These are phyloP conservation scores for Farysia itapuensis DNA, from an alignment of 1,284 basidiomycete genomes.

Conservation along the genomic window DNA sequence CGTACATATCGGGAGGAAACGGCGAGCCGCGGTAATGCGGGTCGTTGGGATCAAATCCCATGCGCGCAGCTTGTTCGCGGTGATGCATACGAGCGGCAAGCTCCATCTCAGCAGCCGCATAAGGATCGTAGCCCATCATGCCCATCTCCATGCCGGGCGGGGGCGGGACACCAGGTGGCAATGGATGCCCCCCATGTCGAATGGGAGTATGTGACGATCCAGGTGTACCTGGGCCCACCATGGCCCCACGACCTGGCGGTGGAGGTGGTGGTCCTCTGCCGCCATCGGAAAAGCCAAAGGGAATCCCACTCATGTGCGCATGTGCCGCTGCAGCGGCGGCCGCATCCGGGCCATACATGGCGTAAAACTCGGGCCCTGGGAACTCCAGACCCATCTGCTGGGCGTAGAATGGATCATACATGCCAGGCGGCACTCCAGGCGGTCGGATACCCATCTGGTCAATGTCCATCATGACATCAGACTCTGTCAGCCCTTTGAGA, in stretches of 20 bases:
- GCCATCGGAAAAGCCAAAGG: conserved; percentile 15
- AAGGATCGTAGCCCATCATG: conserved; percentile 31
- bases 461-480: conserved; percentile 53
- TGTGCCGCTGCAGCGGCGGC: conserved; percentile 26
- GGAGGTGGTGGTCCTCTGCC: conserved; percentile 14
- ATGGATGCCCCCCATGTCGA: conserved; percentile 18
- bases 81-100: conserved; percentile 34
- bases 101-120: conserved; percentile 36
- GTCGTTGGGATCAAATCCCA: conserved; percentile 24
- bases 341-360: conserved; percentile 32
- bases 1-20: conserved; percentile 32
- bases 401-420: conserved; percentile 34
- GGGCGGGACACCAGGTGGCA: conserved; percentile 17
- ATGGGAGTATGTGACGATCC: conserved; percentile 14
- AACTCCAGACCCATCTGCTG: conserved; percentile 18
- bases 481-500: conserved; percentile 49
- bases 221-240: conserved; percentile 23
- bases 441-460: conserved; percentile 56
- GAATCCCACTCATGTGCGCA: conserved; percentile 33
- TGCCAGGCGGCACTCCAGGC: conserved; percentile 15
- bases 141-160: conserved; percentile 27
- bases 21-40: conserved; percentile 29
- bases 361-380: conserved; percentile 27
- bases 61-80: conserved; percentile 27
- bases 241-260: conserved; percentile 25